Conservation (phyloP, 2,329 filamentous ascomycete species). For the Spiromastix sp. region DNA sequence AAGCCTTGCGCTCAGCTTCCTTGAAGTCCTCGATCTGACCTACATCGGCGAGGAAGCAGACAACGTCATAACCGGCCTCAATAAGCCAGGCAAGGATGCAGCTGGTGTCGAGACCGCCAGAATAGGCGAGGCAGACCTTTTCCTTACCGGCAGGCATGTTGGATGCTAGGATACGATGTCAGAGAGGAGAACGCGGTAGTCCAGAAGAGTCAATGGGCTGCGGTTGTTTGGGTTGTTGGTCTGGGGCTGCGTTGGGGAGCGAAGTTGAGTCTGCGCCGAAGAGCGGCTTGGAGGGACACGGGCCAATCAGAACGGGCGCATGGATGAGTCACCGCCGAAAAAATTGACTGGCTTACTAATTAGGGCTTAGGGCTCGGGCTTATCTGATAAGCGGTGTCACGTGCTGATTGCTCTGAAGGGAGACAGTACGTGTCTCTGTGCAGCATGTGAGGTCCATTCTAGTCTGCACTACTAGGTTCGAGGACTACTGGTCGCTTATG, state of each 20-base stretch:
- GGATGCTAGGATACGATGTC: no score
- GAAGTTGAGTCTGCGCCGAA: no score
- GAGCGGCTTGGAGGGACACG: no score
- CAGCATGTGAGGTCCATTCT: no score
- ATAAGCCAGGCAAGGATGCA: constrained; percentile 40
- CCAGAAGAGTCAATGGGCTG: constrained; percentile 3
- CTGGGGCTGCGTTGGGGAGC: no score
- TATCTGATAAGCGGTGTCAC: not conserved
- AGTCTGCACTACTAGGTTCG: no score
- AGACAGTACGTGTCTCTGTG: no score
- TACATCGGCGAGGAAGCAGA: constrained; percentile 60
- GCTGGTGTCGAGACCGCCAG: constrained; percentile 49
- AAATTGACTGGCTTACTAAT: no score
- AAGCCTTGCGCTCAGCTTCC: constrained; percentile 61
- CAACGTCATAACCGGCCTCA: constrained; percentile 47
- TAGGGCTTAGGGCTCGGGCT: constrained; percentile 5
- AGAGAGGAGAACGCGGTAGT: not conserved
- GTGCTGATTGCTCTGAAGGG: no score
- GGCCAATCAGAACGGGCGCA: no score
- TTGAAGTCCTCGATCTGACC: constrained; percentile 67
- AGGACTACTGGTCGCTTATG: no score
- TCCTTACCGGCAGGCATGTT: constrained; percentile 11
- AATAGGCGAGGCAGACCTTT: constrained; percentile 28
- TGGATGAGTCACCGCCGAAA: not conserved
- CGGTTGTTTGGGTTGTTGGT: no score